These are phyloP conservation scores for Candida insectalens DNA, from an alignment of 805 yeast species.

Conservation along the genomic window DNA sequence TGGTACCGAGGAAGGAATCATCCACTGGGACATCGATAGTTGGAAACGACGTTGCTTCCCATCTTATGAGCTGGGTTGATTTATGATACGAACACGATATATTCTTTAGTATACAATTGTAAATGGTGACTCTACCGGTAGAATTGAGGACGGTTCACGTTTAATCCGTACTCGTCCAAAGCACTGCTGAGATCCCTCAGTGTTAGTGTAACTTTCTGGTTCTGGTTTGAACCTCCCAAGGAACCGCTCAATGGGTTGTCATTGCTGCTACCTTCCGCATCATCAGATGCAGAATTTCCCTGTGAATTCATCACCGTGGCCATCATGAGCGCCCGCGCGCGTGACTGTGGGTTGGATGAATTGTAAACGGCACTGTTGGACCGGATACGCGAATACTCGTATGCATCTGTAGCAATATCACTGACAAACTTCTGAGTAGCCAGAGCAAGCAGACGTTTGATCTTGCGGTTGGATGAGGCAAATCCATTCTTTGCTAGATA, in stretches of 20 bases:
- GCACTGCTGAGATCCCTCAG: conserved; percentile 93
- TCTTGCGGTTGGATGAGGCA: conserved; percentile 64
- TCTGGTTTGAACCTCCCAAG: conserved; percentile 22
- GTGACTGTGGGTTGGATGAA: conserved; percentile 74
- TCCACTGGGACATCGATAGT: conserved; percentile 60
- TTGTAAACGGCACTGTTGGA: conserved; percentile 82
- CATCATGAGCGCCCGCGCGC: conserved; percentile 65
- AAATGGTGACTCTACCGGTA: conserved; percentile 45
- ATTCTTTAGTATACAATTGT: conserved; percentile 3
- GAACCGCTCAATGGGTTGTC: conserved; percentile 3
- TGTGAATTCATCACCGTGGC: conserved; percentile 37
- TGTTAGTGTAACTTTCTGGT: conserved; percentile 68
- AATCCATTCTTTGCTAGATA: conserved; percentile 52
- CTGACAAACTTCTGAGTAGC: conserved; percentile 95
- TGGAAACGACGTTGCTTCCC: conserved; percentile 57
- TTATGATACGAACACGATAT: conserved; percentile 5
- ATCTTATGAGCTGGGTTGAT: conserved; percentile 36
- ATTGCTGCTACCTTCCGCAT: conserved; percentile 13
- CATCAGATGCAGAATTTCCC: conserved; percentile 19
- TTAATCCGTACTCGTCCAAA: conserved; percentile 72
- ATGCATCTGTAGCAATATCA: conserved; percentile 94
- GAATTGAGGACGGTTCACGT: conserved; percentile 86
- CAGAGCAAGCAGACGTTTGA: conserved; percentile 77
- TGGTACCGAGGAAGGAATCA: conserved; percentile 59
- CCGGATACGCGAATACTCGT: conserved; percentile 87